These are phyloP conservation scores for Plenodomus biglobosus DNA, from an alignment of 2,329 filamentous ascomycete species.

Conservation along the genomic window DNA sequence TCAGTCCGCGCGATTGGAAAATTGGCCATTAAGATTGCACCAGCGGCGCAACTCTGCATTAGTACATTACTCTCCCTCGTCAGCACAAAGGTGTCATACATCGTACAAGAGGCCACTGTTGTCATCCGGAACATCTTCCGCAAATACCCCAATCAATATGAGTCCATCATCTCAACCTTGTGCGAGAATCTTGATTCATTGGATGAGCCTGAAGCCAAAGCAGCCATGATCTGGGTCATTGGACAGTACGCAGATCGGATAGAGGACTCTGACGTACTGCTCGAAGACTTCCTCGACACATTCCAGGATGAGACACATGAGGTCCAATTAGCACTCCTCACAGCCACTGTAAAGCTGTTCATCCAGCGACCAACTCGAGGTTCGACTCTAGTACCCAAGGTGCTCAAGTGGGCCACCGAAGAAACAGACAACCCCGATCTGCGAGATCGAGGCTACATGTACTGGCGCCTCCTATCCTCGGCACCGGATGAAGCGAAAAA, in stretches of 20 bases:
- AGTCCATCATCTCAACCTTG: conserved; percentile 92
- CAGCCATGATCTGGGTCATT: conserved; percentile 99
- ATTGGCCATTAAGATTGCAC: conserved; percentile 97
- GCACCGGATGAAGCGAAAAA: conserved; percentile 83
- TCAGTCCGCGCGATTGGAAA: conserved; percentile 97
- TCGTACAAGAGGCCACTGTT: conserved; percentile 97
- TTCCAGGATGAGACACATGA: conserved; percentile 95
- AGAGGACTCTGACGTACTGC: conserved; percentile 89
- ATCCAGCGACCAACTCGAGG: conserved; percentile 95
- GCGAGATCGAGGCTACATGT: conserved; percentile 96
- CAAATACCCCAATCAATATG: conserved; percentile 98
- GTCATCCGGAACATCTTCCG: conserved; percentile 99
- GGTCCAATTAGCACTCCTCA: conserved; percentile 90
- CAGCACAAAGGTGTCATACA: conserved; percentile 97
- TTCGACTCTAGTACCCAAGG: conserved; percentile 87
- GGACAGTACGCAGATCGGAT: conserved; percentile 97
- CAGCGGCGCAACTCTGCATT: conserved; percentile 86
- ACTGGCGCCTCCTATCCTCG: conserved; percentile 93
- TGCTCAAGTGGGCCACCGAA: conserved; percentile 97
- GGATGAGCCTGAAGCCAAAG: conserved; percentile 96
- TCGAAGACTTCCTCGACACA: conserved; percentile 92
- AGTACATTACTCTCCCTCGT: conserved; percentile 90
- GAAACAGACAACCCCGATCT: conserved; percentile 99
- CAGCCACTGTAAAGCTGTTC: conserved; percentile 95
- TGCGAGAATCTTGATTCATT: conserved; percentile 96